Conservation (phyloP, 257 asterid genomes). For the Avicennia marina region DNA sequence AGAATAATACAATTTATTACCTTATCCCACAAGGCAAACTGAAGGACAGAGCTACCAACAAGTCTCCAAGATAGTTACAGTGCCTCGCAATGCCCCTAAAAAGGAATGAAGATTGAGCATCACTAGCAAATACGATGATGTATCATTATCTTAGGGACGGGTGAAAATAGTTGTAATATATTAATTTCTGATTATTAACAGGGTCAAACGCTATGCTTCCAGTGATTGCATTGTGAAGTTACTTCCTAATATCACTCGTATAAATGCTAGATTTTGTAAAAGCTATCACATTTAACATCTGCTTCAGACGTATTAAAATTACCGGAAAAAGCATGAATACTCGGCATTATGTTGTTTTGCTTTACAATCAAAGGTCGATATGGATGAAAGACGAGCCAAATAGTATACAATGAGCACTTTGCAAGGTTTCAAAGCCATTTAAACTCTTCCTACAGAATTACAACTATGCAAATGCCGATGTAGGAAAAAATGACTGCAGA, state of each 20-base stretch:
- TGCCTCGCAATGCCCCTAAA: constrained; percentile 98
- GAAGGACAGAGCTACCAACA: constrained; percentile 79
- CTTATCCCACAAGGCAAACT: constrained; percentile 97
- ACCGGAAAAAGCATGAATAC: too few relatives aligned
- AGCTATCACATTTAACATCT: too few relatives aligned
- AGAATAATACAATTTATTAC: constrained; percentile 28
- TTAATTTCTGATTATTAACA: not conserved
- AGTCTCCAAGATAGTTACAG: constrained; percentile 93
- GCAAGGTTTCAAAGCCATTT: too few relatives aligned
- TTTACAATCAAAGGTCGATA: too few relatives aligned
- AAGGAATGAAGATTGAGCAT: not conserved
- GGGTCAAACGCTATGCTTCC: not conserved
- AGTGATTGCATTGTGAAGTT: not conserved
- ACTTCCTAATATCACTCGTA: not conserved
- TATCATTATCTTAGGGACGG: not conserved
- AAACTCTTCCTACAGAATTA: too few relatives aligned
- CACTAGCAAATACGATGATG: not conserved
- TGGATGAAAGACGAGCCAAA: too few relatives aligned
- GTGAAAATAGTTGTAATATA: not conserved
- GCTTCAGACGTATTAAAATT: too few relatives aligned
- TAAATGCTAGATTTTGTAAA: too few relatives aligned
- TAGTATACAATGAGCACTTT: too few relatives aligned
- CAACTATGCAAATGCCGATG: too few relatives aligned
- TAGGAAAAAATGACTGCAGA: too few relatives aligned
- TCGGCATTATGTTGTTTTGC: too few relatives aligned